Evolutionary conservation across 805 yeast species (phyloP).

Genomic region (Hanseniaspora vineae): DNA sequence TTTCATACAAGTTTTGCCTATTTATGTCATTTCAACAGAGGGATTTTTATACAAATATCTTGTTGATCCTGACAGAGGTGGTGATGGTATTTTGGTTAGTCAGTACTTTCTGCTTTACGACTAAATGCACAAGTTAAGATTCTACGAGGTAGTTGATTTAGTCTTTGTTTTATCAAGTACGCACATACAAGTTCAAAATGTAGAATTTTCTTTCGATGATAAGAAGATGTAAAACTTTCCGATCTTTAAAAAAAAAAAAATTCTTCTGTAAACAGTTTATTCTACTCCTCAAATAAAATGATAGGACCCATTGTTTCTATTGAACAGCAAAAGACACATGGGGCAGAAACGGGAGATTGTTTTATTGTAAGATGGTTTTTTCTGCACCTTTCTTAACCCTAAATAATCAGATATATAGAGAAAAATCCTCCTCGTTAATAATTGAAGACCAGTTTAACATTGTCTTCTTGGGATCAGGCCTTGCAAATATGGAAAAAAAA

Average conservation of each 20-base stretch:
- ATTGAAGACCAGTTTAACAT: too few relatives aligned
- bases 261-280: neutral
- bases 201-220: neutral
- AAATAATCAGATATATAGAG: too few relatives aligned
- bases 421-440: too few relatives aligned
- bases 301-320: neutral
- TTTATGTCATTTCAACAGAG: slow-evolving; percentile 64
- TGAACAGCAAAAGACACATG: slow-evolving; percentile 1
- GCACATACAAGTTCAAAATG: neutral
- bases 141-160: too few relatives aligned
- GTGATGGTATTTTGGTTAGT: slow-evolving; percentile 72
- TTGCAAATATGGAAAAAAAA: too few relatives aligned
- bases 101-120: slow-evolving; percentile 32
- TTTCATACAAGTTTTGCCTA: slow-evolving; percentile 25
- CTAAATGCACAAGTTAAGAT: neutral
- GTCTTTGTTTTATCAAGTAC: neutral
- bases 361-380: neutral
- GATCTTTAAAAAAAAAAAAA: neutral
- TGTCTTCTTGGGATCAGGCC: too few relatives aligned
- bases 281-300: slow-evolving; percentile 1
- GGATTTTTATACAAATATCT: slow-evolving; percentile 76
- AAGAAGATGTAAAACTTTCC: neutral
- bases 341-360: slow-evolving; percentile 1
- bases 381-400: neutral
- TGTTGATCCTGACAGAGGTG: slow-evolving; percentile 79